These are phyloP conservation scores for Ustulina deusta DNA, from an alignment of 2,329 filamentous ascomycete genomes.

Conservation along the genomic window DNA sequence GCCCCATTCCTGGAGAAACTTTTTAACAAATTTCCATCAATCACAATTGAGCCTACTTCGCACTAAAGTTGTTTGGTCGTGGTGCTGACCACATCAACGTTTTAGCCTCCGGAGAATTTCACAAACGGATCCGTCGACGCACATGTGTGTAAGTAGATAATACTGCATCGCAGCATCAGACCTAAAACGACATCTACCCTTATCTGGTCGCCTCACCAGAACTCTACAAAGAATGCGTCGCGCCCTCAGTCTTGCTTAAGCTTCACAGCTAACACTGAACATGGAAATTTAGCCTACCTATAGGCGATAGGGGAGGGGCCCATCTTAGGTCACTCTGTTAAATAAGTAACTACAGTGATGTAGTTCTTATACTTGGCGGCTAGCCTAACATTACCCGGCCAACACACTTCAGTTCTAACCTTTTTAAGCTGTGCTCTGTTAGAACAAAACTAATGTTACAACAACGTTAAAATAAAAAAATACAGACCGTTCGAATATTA, in stretches of 20 bases:
- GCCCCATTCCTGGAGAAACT: conserved; percentile 41
- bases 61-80: background rate
- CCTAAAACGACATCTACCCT: background rate
- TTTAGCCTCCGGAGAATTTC: conserved; percentile 39
- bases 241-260: background rate
- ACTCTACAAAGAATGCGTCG: background rate
- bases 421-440: too few relatives aligned
- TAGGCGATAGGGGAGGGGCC: background rate
- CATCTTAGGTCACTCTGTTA: too few relatives aligned
- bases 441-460: too few relatives aligned
- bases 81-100: conserved; percentile 17
- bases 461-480: too few relatives aligned
- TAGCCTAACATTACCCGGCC: too few relatives aligned
- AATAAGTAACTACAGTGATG: too few relatives aligned
- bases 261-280: background rate
- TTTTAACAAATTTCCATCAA: conserved; percentile 38
- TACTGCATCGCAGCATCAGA: conserved; percentile 13
- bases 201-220: background rate
- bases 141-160: conserved; percentile 1
- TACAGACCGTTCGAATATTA: too few relatives aligned
- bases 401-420: too few relatives aligned
- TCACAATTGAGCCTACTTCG: conserved; percentile 30
- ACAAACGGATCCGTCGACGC: conserved; percentile 22
- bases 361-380: too few relatives aligned
- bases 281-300: background rate